Percentiles rank a stretch among this genome's conserved stretches.
Evolutionary conservation across 371 early-diverging fungal species (phyloP).

Genomic region (Rhizopus arrhizus): DNA sequence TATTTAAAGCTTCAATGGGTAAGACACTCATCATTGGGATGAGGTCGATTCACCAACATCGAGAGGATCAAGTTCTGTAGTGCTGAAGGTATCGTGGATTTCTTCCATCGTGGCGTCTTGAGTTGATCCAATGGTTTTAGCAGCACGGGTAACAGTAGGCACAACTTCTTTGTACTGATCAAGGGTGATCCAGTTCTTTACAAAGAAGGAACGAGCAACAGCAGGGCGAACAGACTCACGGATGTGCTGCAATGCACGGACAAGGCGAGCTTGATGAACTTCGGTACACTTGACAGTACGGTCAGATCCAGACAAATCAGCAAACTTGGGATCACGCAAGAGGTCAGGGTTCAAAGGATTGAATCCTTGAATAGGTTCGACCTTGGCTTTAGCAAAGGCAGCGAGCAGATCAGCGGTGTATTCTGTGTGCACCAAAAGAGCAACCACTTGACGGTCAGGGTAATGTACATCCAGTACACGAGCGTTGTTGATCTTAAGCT

Average conservation of each 20-base stretch:
- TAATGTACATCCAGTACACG: slow-evolving; percentile 9
- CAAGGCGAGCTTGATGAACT: neutral
- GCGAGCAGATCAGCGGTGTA: neutral
- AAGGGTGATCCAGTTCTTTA: too few relatives aligned
- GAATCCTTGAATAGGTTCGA: neutral
- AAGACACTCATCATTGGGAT: too few relatives aligned
- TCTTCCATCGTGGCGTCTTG: too few relatives aligned
- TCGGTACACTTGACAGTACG: neutral
- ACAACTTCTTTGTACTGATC: too few relatives aligned
- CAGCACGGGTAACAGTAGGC: too few relatives aligned
- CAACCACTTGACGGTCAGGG: slow-evolving; percentile 5
- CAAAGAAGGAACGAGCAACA: too few relatives aligned
- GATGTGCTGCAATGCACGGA: neutral
- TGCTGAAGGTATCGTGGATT: too few relatives aligned
- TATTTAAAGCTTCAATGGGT: too few relatives aligned
- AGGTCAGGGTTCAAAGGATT: neutral
- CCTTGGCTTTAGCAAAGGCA: neutral
- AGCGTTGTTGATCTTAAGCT: neutral
- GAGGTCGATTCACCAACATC: too few relatives aligned
- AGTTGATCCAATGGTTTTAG: too few relatives aligned
- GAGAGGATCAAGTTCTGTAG: too few relatives aligned
- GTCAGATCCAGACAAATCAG: neutral
- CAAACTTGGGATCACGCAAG: neutral
- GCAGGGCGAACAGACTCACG: too few relatives aligned
- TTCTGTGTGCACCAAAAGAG: neutral